Base-by-base conservation (phyloP, 768 basidiomycete genomes). In the Leucocoprinus leucothites region DNA sequence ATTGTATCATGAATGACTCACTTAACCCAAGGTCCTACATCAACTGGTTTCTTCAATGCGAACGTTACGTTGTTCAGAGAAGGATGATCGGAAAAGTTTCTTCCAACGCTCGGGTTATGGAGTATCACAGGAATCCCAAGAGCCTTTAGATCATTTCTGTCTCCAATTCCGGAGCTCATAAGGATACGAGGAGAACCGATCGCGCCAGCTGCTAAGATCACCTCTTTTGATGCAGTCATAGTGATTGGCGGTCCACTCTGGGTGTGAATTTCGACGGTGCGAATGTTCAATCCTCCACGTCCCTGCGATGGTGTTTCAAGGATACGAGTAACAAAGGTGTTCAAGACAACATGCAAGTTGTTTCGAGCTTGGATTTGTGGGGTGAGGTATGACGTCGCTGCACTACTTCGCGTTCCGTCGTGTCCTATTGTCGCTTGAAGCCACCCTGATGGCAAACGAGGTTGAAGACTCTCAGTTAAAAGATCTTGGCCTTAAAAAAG, bases 41-140 rank as follows among this genome's bases (percentile, higher is more conserved):
- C 52, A 34, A 53, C 21, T 8, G 41, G 25, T 19, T 26, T 28
- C 1, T 36, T 46, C 11, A 53, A 24, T 14, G 43, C 52, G 25
- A 53, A 53, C 9, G 35, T 24, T 8, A 53, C 43, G 14, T 46
- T 46, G 16, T 45, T 53, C 21, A 47, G n/a, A 47, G 45, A 53
- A 3, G 52, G 52, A 53, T 53, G 52, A 21, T 53, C 52, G 7
- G 52, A 46, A 22, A 53, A 14, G 45, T 57, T 49, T 24, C 60
- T 55, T 1, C 67, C 67, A 53, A 68, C 67, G 51, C 65, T 65
- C 5, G 65, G 65, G 9, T 60, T 57, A 35, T 53, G 31, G 14
- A 53, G 26, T 28, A 53, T 19, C 5, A 47, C 45, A 16, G 45
- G 52, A 25, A 53, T 38, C 5, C 24, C 24, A 11, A 53, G 16